Base-by-base conservation (phyloP, 192 early-diverging fungal species). In the Entomortierella lignicola region DNA sequence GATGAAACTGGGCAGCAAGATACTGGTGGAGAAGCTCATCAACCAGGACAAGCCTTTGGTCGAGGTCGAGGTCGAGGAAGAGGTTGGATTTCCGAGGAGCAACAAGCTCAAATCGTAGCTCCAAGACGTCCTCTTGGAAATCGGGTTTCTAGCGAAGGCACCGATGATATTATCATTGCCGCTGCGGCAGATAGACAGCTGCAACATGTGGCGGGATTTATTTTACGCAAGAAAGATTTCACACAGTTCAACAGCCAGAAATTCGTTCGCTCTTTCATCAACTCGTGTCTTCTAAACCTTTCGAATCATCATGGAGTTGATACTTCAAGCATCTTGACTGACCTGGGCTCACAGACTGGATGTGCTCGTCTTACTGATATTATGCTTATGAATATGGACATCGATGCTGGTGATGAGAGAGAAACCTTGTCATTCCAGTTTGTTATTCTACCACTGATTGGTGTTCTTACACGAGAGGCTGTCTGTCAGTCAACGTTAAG, bases 391-490 rank as follows among this genome's bases (percentile, higher is more conserved):
- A 47, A 41, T 4, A 72, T 85, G 62, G 55, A 54, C 23, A 47
- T 71, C 26, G 72, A 81, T 51, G 81, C 64, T 8, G 81, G 63
- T 1, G 42, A 55, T 8, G 8, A 26, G 2, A n/a, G 30, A 17
- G n/a, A 39, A 6, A 3, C 48, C 0, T 21, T 79, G 2, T 83
- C 84, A 20, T 85, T 83, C 42, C 84, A 85, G 21, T 68, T 48
- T 60, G 84, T 81, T 0, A 56, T 72, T 21, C 31, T 85, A 20
- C 84, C 84, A 6, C 50, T 85, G 12, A 34, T 85, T 17, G 84
- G 81, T 0, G 59, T 83, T 17, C 54, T 85, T 23, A 83, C 79
- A 18, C 59, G 84, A 18, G 63, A 71, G 15, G 47, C 29, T 29
- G 48, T 85, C 21, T 71, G 69, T 23, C 66, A 71, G 43, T 66